phyloP scores from a whole-genome alignment of 1,284 basidiomycete species.

The Singerocomus rubriflavus region DNA sequence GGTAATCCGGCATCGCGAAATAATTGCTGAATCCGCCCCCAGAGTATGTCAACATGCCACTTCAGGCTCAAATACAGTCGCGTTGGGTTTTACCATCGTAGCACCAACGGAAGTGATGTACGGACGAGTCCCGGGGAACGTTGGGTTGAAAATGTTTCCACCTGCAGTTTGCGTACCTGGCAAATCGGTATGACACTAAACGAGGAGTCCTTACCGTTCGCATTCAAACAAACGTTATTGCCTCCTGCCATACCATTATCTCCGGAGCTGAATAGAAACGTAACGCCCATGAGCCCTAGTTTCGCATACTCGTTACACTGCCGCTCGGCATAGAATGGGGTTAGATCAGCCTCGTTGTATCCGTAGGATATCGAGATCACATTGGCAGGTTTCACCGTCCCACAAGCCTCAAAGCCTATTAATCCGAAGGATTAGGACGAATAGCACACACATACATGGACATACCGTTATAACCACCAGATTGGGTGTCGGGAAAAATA shows the following conservation, averaged over 20 bases:
- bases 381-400: slow-evolving; percentile 44
- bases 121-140: slow-evolving; percentile 44
- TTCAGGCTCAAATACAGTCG: slow-evolving; percentile 32
- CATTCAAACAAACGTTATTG: no score
- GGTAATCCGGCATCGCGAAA: slow-evolving; percentile 38
- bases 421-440: not conserved
- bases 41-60: slow-evolving; percentile 38
- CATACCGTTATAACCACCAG: slow-evolving; percentile 39
- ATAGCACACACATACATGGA: no score
- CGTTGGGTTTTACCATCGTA: slow-evolving; percentile 39
- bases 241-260: no score
- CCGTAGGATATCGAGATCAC: slow-evolving; percentile 56
- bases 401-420: slow-evolving; percentile 43
- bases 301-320: slow-evolving; percentile 58
- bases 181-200: not conserved
- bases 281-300: slow-evolving; percentile 46
- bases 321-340: slow-evolving; percentile 42
- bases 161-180: slow-evolving; percentile 1
- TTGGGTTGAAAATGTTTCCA: slow-evolving; percentile 46
- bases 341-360: slow-evolving; percentile 45
- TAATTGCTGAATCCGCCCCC: slow-evolving; percentile 50
- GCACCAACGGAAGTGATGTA: slow-evolving; percentile 48
- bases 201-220: slow-evolving; percentile 28
- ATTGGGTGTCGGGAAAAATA: slow-evolving; percentile 48
- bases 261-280: slow-evolving; percentile 49